Base-by-base conservation (phyloP, 108 stramenopile species). In the Conticribra weissflogii region DNA sequence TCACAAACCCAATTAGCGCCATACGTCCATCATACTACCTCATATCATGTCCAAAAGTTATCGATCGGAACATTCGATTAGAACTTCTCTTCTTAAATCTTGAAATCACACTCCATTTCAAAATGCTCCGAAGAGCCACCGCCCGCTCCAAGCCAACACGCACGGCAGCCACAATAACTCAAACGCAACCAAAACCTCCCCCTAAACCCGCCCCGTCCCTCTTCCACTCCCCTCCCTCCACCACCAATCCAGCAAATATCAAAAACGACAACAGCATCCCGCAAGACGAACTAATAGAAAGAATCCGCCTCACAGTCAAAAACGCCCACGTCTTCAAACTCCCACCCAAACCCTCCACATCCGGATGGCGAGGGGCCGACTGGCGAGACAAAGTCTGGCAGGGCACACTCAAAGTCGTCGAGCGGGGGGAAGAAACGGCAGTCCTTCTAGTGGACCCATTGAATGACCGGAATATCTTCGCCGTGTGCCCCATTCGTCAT, bases 301-400 rank as follows among this genome's bases (percentile, higher is more conserved):
- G 86, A 28, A 83, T 89, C 18, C 84, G 91, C 4, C 83, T 84
- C 65, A 87, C 73, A 64, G 87, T 92, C 55, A 52, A 82, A 51
- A 90, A 95, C 70, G 89, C 91, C n/a, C 94, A 95, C 66, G 84
- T 92, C 41, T 92, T 92, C 78, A 92, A 95, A 68, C 79, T 92
- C 21, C 94, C 94, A 19, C 86, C 94, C 22, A 68, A 87, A 69
- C 85, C 90, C 2, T 78, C 88, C 22, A 27, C 76, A 0, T 87
- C 82, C 12, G 94, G 94, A 12, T 96, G 94, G 94, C 84, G 94
- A 52, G 94, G 94, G 16, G 91, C 90, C 31, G 94, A 96, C 28
- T 96, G 94, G 94, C 86, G 76, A 4, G 88, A 96, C 54, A 90
- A 95, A 71, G 90, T 95, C 2, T 92, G 94, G 93, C 93, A 93